Evolutionary conservation across 139 green algal species (phyloP), one percentile per base, ranked within the genome.

Genomic region (Closterium sp.): DNA sequence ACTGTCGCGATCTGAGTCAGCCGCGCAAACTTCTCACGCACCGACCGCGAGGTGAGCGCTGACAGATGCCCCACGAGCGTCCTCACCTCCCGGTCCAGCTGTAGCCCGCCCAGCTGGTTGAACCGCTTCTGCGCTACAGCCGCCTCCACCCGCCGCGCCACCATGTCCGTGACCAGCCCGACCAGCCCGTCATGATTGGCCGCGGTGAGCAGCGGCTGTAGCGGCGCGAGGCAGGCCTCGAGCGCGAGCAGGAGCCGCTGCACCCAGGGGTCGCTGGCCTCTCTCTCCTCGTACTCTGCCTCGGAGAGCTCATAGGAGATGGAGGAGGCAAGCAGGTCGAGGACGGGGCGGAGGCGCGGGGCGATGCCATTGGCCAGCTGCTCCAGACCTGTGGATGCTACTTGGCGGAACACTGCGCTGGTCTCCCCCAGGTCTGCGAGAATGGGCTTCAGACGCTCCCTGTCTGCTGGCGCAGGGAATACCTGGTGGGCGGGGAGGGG

Each of bases 31-130:
- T 98, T 98, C 94, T 99, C 98, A 3, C 98, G 94, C 89, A 99
- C 97, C 1, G 97, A 97, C 50, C 97, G 94, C 22, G 91, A 85
- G 0, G 96, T 98, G 31, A 98, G 91, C 45, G 97, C 97, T 5
- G 95, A 96, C n/a, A 98, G 93, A 32, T 95, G 93, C 29, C 91
- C 28, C 22, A 98, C 95, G 28, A 99, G 91, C 10, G 93, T 92
- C 30, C 97, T 95, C 27, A 97, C 94, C 92, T 99, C 97, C 13
- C 96, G 95, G 73, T 99, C 98, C 88, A 99, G 95, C 94, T 98
- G 96, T 92, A 99, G 95, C 4, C 98, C 98, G 13, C 98, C 98
- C 90, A 99, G 96, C 95, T 99, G 98, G 86, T 96, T 99, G 95
- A 99, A 99, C 19, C 89, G 90, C 95, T 99, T 99, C 93, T 97